Base-by-base conservation (phyloP, 208 protist genomes). In the Trypanosoma caninum region DNA sequence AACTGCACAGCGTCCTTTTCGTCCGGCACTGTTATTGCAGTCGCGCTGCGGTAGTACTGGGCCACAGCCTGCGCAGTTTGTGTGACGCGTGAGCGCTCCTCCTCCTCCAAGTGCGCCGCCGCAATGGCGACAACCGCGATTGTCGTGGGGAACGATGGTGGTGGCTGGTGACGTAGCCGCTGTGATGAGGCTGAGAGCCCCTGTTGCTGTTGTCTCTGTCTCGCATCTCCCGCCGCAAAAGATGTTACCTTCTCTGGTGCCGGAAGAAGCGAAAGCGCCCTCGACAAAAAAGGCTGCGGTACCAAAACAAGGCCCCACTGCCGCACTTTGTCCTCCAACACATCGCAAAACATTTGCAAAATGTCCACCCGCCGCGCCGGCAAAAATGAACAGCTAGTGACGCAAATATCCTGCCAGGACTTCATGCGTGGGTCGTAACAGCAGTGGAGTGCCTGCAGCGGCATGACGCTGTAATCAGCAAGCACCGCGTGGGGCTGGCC, bases 361-460 rank as follows among this genome's bases (percentile, higher is more conserved):
- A 94, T 44, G 33, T 65, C 59, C 53, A 81, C 40, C 1, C 90
- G 84, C 42, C 76, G 54, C 25, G 69, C 50, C 8, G 90, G 90
- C 69, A 96, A 69, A 44, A 91, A 68, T 8, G 87, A 94, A 13
- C 89, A 74, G 33, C 64, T 66, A 6, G 87, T 40, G 25, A 93
- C 69, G 28, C 60, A 51, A 8, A 79, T 67, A 46, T 84, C 80
- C 55, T 93, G 82, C 90, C 90, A 94, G 13, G 59, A 52, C 27
- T 62, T 46, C 76, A 90, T 87, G 31, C 69, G 63, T 0, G 87
- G 80, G 50, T 96, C 90, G 55, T 79, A 91, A 73, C 84, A 93
- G 74, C 90, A 92, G 70, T 96, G 90, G 2, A 96, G 69, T 6
- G 82, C 75, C 69, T 96, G 90, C 51, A 96, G 70, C 0, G 90